phyloP scores from a whole-genome alignment of 140 eudicot species.

The Cichorium intybus region DNA sequence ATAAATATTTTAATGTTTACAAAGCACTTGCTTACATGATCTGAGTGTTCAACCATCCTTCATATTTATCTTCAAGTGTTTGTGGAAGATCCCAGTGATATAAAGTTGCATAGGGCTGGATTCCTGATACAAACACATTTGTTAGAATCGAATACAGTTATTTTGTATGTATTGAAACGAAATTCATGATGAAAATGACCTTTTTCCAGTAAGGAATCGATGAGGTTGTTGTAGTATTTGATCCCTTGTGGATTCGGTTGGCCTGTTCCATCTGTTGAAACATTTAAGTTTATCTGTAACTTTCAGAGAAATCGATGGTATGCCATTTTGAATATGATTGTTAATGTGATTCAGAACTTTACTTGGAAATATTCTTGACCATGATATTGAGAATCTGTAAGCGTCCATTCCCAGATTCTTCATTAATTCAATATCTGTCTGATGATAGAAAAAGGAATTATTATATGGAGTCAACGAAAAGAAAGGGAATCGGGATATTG shows the following conservation, averaged over 20 bases:
- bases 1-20: neutral
- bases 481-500: constrained; percentile 4
- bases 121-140: constrained; percentile 49
- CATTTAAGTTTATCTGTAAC: neutral
- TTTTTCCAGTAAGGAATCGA: constrained; percentile 73
- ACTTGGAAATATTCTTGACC: constrained; percentile 97
- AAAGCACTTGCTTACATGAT: constrained; percentile 45
- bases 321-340: neutral
- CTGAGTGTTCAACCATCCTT: constrained; percentile 69
- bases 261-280: constrained; percentile 85
- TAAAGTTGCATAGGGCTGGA: constrained; percentile 79
- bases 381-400: constrained; percentile 92
- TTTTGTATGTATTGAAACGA: neutral
- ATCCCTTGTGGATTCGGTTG: constrained; percentile 80
- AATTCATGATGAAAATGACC: constrained; percentile 32
- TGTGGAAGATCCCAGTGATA: constrained; percentile 99
- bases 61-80: constrained; percentile 73
- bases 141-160: neutral
- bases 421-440: constrained; percentile 90
- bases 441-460: constrained; percentile 7
- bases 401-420: constrained; percentile 96
- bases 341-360: constrained; percentile 21
- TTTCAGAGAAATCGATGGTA: constrained; percentile 10
- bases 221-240: constrained; percentile 67
- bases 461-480: neutral